Evolutionary conservation across 2,329 filamentous ascomycete species (phyloP).

Genomic region (Akanthomyces uredinophilus): DNA sequence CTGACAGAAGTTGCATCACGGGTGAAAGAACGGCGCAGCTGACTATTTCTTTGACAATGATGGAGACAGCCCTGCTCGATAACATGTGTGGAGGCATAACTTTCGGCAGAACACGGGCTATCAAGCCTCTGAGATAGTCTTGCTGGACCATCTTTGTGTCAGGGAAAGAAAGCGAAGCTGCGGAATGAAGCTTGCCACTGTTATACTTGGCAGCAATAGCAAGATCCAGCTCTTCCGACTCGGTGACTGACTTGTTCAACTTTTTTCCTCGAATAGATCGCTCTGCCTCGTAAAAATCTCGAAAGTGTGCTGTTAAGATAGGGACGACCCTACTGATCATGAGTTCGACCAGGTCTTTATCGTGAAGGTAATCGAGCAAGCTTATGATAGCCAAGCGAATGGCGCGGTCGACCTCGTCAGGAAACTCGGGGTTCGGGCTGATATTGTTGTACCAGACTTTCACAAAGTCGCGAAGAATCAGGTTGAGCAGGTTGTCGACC

Average conservation of each 20-base stretch:
- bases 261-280: slow-evolving; percentile 79
- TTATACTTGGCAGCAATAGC: slow-evolving; percentile 94
- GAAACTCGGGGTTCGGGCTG: slow-evolving; percentile 72
- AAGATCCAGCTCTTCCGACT: slow-evolving; percentile 91
- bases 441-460: slow-evolving; percentile 85
- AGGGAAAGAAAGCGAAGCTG: slow-evolving; percentile 74
- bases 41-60: slow-evolving; percentile 83
- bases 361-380: slow-evolving; percentile 66
- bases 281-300: slow-evolving; percentile 88
- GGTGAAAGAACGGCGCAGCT: slow-evolving; percentile 86
- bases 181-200: slow-evolving; percentile 81
- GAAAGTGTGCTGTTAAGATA: slow-evolving; percentile 81
- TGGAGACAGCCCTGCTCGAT: slow-evolving; percentile 73
- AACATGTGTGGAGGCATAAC: slow-evolving; percentile 70
- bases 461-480: slow-evolving; percentile 79
- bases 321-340: slow-evolving; percentile 79
- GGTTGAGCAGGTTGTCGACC: slow-evolving; percentile 70
- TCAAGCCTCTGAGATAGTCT: slow-evolving; percentile 75
- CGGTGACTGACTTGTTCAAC: slow-evolving; percentile 82
- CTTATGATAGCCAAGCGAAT: slow-evolving; percentile 68
- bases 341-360: slow-evolving; percentile 78
- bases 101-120: slow-evolving; percentile 65
- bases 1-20: slow-evolving; percentile 71
- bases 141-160: slow-evolving; percentile 84
- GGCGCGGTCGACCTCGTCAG: slow-evolving; percentile 78